Evolutionary conservation across 768 basidiomycete genomes (phyloP).

Genomic region (Holtermannia corniformis): DNA sequence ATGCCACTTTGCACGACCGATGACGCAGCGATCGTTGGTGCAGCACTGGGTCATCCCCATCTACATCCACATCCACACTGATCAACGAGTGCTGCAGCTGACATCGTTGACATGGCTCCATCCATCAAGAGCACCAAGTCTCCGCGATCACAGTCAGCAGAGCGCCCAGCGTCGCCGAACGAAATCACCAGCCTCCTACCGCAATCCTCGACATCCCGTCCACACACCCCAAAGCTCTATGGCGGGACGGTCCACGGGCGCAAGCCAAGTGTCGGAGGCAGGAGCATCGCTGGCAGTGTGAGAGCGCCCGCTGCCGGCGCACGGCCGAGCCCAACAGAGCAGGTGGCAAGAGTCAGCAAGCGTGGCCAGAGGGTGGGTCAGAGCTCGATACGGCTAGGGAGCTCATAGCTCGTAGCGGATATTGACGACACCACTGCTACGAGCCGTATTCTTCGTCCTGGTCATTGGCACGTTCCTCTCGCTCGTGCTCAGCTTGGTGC

Average conservation of each 20-base stretch:
- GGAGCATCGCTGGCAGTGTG: constrained; percentile 24
- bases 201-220: constrained; percentile 6
- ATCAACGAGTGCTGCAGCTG: too few species aligned
- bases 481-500: constrained; percentile 24
- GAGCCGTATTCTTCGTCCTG: constrained; percentile 25
- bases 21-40: too few species aligned
- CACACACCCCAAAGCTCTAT: not conserved
- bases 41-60: too few species aligned
- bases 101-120: too few species aligned
- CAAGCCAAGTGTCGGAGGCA: constrained; percentile 23
- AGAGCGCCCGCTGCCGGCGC: constrained; percentile 21
- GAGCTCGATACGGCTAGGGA: not conserved
- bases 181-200: constrained; percentile 30
- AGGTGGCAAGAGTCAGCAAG: constrained; percentile 33
- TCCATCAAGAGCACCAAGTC: too few species aligned
- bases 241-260: not conserved
- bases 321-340: constrained; percentile 21
- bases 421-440: constrained; percentile 33
- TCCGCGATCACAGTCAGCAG: constrained; percentile 6
- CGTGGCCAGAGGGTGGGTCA: constrained; percentile 30
- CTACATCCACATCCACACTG: too few species aligned
- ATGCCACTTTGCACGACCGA: too few species aligned
- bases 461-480: constrained; percentile 23
- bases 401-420: constrained; percentile 22
- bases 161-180: constrained; percentile 4